Conservation (phyloP, 495 filamentous ascomycete genomes). For the Penicillium herquei region DNA sequence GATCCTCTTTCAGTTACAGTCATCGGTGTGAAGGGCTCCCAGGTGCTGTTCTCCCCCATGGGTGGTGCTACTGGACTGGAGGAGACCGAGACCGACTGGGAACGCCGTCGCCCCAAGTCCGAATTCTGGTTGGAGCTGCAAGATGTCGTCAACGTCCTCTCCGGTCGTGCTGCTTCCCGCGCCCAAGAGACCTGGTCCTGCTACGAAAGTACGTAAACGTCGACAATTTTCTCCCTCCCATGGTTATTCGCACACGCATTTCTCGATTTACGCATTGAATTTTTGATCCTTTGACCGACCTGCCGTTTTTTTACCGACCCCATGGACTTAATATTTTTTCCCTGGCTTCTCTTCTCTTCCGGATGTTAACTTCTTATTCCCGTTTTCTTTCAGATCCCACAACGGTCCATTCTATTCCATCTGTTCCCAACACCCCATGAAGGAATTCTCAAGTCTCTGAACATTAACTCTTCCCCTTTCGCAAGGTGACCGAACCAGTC, state of each 20-base stretch:
- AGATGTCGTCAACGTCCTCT: constrained; percentile 78
- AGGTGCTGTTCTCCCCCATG: constrained; percentile 83
- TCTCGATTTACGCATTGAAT: too few species aligned
- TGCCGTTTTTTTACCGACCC: background rate
- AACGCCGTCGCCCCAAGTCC: constrained; percentile 74
- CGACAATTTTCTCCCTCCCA: constrained; percentile 1
- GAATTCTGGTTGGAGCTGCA: constrained; percentile 86
- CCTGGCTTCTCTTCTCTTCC: background rate
- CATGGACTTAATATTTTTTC: background rate
- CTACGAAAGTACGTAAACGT: constrained; percentile 35
- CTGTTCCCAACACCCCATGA: constrained; percentile 24
- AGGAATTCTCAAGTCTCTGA: constrained; percentile 1
- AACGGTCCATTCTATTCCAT: constrained; percentile 19
- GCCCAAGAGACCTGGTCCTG: constrained; percentile 25
- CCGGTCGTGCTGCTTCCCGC: constrained; percentile 57
- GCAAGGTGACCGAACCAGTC: background rate
- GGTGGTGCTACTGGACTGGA: constrained; percentile 62
- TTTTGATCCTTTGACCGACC: background rate
- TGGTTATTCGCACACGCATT: too few species aligned
- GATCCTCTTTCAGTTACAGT: constrained; percentile 72
- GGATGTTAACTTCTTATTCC: constrained; percentile 18
- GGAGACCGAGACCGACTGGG: constrained; percentile 89
- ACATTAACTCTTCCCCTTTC: constrained; percentile 3
- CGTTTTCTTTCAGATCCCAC: constrained; percentile 17
- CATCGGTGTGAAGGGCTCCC: constrained; percentile 89